Percentiles rank a stretch among this genome's conserved stretches.
phyloP scores from a whole-genome alignment of 169 alveolate species.

The Plasmodium ovale region DNA sequence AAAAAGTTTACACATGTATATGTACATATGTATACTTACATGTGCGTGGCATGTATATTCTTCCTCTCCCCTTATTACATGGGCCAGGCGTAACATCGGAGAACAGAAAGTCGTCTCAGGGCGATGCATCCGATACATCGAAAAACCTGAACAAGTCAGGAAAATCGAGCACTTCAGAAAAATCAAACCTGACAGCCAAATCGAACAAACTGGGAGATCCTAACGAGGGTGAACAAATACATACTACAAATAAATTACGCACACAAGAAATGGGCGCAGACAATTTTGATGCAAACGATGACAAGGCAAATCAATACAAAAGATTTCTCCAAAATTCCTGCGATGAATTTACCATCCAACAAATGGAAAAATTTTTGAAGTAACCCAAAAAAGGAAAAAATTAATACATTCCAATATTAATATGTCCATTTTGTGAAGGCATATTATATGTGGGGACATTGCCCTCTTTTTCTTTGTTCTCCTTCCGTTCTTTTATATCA shows the following conservation, averaged over 20 bases:
- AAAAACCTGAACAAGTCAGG: constrained; percentile 9
- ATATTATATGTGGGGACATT: too few relatives aligned
- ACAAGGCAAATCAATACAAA: constrained; percentile 20
- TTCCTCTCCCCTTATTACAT: not conserved
- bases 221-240: not conserved
- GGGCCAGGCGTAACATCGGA: not conserved
- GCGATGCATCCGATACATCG: constrained; percentile 15
- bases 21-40: not conserved
- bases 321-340: constrained; percentile 25
- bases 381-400: constrained; percentile 17
- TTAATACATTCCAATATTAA: not conserved
- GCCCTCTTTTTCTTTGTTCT: not conserved
- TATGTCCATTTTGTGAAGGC: too few relatives aligned
- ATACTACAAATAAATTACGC: not conserved
- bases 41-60: not conserved
- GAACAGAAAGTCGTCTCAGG: not conserved
- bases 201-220: not conserved
- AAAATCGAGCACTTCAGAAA: not conserved
- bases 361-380: constrained; percentile 71
- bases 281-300: constrained; percentile 14
- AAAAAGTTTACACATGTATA: not conserved
- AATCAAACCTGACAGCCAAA: not conserved
- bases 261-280: not conserved
- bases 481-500: too few relatives aligned
- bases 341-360: constrained; percentile 44